Conservation (phyloP, 371 early-diverging fungal species). For the Mucor saturninus region DNA sequence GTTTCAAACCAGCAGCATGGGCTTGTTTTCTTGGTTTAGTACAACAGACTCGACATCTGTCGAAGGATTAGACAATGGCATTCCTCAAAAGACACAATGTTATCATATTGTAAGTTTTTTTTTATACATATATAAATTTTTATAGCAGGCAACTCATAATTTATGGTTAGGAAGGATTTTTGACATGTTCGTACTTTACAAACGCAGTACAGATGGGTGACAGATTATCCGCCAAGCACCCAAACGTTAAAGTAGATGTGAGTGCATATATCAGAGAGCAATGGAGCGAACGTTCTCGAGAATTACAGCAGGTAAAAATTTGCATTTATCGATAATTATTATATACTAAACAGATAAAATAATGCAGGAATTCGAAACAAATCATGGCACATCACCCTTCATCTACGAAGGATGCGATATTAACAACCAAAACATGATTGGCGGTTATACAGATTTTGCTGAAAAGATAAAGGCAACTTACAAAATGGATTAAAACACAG, state of each 20-base stretch:
- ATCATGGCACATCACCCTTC: conserved; percentile 57
- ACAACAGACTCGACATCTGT: background rate
- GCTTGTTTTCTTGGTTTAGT: conserved; percentile 40
- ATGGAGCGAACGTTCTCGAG: conserved; percentile 46
- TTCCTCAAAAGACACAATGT: conserved; percentile 46
- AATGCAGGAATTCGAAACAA: conserved; percentile 40
- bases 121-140: background rate
- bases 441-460: conserved; percentile 59
- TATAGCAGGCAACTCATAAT: background rate
- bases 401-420: conserved; percentile 57
- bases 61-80: conserved; percentile 36
- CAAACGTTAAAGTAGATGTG: conserved; percentile 49
- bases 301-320: conserved; percentile 45
- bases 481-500: conserved; percentile 20
- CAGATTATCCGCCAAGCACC: conserved; percentile 36
- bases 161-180: conserved; percentile 51
- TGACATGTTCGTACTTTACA: conserved; percentile 51
- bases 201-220: conserved; percentile 49
- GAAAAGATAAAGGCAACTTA: conserved; percentile 36
- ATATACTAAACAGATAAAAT: no score
- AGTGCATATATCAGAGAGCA: conserved; percentile 50
- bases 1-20: conserved; percentile 23
- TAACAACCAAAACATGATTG: conserved; percentile 41
- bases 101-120: conserved; percentile 47
- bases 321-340: no score